Conservation (phyloP, 2,329 filamentous ascomycete genomes). For the Ophioceras dolichostomum region DNA sequence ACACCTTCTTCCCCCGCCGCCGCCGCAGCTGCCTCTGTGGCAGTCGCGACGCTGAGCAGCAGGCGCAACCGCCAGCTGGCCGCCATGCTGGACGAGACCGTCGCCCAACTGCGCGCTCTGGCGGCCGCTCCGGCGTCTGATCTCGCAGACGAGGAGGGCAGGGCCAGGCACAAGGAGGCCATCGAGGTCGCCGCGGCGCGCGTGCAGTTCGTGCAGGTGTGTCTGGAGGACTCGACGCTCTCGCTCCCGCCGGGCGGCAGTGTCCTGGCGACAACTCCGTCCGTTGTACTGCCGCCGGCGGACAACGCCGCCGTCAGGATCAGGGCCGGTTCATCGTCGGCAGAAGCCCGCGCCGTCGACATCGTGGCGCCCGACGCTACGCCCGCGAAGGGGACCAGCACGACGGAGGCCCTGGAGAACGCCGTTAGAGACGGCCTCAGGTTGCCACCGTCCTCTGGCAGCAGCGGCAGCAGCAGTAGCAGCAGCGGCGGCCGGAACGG, state of each 20-base stretch:
- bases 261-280: constrained; percentile 4
- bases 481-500: too few relatives aligned
- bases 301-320: background rate
- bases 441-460: too few relatives aligned
- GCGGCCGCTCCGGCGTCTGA: constrained; percentile 35
- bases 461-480: too few relatives aligned
- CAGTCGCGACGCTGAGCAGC: too few relatives aligned
- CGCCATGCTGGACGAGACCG: constrained; percentile 53
- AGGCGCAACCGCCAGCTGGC: constrained; percentile 55
- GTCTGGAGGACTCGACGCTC: constrained; percentile 38
- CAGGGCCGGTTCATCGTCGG: too few relatives aligned
- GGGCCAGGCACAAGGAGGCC: constrained; percentile 34
- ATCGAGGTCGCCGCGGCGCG: constrained; percentile 50
- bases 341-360: too few relatives aligned
- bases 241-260: too few relatives aligned
- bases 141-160: constrained; percentile 10
- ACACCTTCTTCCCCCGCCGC: constrained; percentile 6
- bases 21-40: constrained; percentile 26
- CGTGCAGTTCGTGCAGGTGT: constrained; percentile 52
- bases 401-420: constrained; percentile 1
- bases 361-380: too few relatives aligned
- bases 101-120: constrained; percentile 48
- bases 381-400: too few relatives aligned
- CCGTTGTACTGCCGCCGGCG: background rate
- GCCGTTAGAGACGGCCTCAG: too few relatives aligned